These are phyloP conservation scores for Trichothecium sympodiale DNA, from an alignment of 2,329 filamentous ascomycete species.

Conservation along the genomic window DNA sequence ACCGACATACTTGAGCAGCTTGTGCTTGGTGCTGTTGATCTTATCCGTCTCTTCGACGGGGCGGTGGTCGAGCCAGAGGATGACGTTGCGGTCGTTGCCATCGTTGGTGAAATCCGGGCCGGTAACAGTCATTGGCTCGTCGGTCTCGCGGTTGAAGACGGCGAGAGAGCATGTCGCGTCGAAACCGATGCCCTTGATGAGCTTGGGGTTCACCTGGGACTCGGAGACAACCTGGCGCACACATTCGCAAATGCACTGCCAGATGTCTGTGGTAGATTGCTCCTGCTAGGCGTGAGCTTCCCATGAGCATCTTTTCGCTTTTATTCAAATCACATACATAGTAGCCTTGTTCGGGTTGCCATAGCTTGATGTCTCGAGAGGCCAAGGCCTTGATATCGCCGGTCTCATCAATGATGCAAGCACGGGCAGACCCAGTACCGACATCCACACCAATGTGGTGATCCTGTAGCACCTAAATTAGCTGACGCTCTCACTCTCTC, in stretches of 20 bases:
- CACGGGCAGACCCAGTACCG: conserved; percentile 87
- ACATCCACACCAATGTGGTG: conserved; percentile 84
- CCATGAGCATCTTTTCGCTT: background rate
- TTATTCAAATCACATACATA: conserved; percentile 41
- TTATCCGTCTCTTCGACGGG: conserved; percentile 82
- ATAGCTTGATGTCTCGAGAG: conserved; percentile 66
- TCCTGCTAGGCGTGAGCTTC: conserved; percentile 40
- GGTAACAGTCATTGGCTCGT: conserved; percentile 85
- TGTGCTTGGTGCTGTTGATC: conserved; percentile 89
- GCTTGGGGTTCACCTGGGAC: conserved; percentile 63
- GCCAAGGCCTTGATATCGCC: conserved; percentile 77
- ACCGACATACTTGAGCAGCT: conserved; percentile 88
- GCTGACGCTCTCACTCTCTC: background rate
- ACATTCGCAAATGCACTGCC: conserved; percentile 84
- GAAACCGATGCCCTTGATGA: conserved; percentile 86
- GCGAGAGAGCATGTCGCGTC: conserved; percentile 97
- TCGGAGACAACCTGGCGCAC: conserved; percentile 75
- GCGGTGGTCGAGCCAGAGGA: conserved; percentile 94
- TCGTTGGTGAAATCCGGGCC: conserved; percentile 69
- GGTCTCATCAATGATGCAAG: conserved; percentile 85
- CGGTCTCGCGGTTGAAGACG: conserved; percentile 79
- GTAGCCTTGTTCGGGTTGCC: conserved; percentile 66
- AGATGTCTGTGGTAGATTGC: conserved; percentile 97
- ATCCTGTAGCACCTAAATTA: conserved; percentile 24
- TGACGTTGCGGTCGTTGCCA: conserved; percentile 83